phyloP scores from a whole-genome alignment of 1,284 basidiomycete species.

The Malassezia restricta region DNA sequence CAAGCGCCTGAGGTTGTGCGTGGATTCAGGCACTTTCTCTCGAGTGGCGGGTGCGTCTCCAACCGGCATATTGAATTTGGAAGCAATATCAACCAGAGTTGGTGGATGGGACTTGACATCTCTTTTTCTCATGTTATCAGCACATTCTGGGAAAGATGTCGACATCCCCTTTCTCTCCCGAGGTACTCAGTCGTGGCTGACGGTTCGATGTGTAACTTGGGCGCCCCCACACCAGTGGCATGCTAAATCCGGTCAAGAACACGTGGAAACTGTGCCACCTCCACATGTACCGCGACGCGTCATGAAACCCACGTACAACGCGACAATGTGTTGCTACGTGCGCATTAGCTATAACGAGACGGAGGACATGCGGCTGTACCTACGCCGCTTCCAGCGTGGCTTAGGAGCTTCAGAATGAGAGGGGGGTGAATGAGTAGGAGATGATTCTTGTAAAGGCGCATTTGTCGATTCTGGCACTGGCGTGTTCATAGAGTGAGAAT shows the following conservation, averaged over 20 bases:
- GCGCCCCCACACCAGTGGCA: too few relatives aligned
- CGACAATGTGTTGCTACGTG: too few relatives aligned
- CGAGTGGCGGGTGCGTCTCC: neutral
- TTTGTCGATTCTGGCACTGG: too few relatives aligned
- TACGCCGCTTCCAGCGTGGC: neutral
- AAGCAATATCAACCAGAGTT: slow-evolving; percentile 7
- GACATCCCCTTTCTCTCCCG: neutral
- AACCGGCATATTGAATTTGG: slow-evolving; percentile 5
- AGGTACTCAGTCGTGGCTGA: too few relatives aligned
- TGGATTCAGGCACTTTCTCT: neutral
- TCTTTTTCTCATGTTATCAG: neutral
- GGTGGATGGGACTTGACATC: slow-evolving; percentile 6
- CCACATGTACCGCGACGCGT: neutral
- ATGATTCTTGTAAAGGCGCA: too few relatives aligned
- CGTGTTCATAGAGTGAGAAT: too few relatives aligned
- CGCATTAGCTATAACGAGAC: too few relatives aligned
- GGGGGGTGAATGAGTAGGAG: neutral
- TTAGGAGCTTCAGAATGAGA: neutral
- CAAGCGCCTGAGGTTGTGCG: slow-evolving; percentile 5
- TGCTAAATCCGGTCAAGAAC: neutral
- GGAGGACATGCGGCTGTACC: neutral
- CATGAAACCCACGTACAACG: too few relatives aligned
- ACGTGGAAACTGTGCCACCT: neutral
- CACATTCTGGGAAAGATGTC: neutral
- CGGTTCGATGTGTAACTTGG: too few relatives aligned